These are phyloP conservation scores for Rhinocladiella mackenziei DNA, from an alignment of 2,329 filamentous ascomycete species.

Conservation along the genomic window DNA sequence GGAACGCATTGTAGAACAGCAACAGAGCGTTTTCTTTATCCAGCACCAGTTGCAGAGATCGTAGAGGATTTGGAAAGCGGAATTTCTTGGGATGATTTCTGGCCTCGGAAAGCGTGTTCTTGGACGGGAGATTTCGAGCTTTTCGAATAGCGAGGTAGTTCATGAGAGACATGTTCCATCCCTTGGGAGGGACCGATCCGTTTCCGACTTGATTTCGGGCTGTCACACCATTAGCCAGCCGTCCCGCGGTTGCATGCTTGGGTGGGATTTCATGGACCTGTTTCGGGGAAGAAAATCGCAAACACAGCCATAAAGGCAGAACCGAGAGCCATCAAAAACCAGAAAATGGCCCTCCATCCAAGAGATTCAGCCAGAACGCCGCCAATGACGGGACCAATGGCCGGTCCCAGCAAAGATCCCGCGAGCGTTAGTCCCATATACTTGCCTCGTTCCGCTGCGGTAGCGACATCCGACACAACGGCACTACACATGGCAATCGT, in stretches of 20 bases:
- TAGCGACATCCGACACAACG: slow-evolving; percentile 40
- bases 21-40: slow-evolving; percentile 38
- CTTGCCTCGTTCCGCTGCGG: slow-evolving; percentile 37
- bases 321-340: slow-evolving; percentile 51
- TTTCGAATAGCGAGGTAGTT: slow-evolving; percentile 29
- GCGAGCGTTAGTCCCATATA: slow-evolving; percentile 41
- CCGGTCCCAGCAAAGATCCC: slow-evolving; percentile 41
- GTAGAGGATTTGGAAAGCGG: slow-evolving; percentile 43
- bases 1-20: slow-evolving; percentile 38
- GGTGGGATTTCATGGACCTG: slow-evolving; percentile 24
- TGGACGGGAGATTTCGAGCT: slow-evolving; percentile 13
- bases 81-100: slow-evolving; percentile 7
- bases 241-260: neutral
- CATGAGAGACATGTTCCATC: slow-evolving; percentile 36
- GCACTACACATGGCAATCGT: slow-evolving; percentile 41
- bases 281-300: slow-evolving; percentile 37
- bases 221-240: slow-evolving; percentile 6
- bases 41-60: slow-evolving; percentile 36
- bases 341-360: slow-evolving; percentile 54
- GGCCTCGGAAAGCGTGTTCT: slow-evolving; percentile 3
- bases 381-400: slow-evolving; percentile 45
- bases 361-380: slow-evolving; percentile 41
- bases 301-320: slow-evolving; percentile 33
- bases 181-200: slow-evolving; percentile 38
- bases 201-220: slow-evolving; percentile 37